Evolutionary conservation across 1,139 yeast species (phyloP).

Genomic region (Pichia sp.): DNA sequence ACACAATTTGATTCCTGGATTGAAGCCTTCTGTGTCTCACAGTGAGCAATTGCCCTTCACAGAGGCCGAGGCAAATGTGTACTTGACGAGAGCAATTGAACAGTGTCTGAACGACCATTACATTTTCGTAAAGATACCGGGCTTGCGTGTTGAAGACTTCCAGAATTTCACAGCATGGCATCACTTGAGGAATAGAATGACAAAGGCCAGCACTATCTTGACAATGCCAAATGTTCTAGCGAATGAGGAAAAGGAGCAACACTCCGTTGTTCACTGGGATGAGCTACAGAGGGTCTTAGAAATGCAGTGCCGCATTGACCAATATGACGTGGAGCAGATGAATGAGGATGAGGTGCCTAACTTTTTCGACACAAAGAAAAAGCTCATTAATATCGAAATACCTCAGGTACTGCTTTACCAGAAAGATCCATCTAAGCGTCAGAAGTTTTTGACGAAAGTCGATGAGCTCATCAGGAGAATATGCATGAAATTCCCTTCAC

Average conservation of each 20-base stretch:
- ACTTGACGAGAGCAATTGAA: slow-evolving; percentile 48
- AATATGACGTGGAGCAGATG: slow-evolving; percentile 37
- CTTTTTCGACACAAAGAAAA: slow-evolving; percentile 56
- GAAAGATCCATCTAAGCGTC: slow-evolving; percentile 28
- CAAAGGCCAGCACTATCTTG: slow-evolving; percentile 59
- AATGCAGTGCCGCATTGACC: slow-evolving; percentile 47
- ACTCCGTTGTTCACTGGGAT: slow-evolving; percentile 42
- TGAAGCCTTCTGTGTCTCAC: slow-evolving; percentile 33
- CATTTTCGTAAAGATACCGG: slow-evolving; percentile 66
- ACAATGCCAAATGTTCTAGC: slow-evolving; percentile 50
- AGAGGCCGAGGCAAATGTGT: slow-evolving; percentile 39
- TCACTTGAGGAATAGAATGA: slow-evolving; percentile 49
- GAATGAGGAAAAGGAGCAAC: not conserved
- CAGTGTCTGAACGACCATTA: slow-evolving; percentile 70
- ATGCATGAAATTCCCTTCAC: slow-evolving; percentile 63
- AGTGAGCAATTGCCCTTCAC: slow-evolving; percentile 35
- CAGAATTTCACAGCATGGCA: slow-evolving; percentile 46
- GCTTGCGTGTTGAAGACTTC: slow-evolving; percentile 55
- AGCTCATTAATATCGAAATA: slow-evolving; percentile 56
- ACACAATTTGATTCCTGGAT: slow-evolving; percentile 34
- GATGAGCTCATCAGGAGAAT: slow-evolving; percentile 50
- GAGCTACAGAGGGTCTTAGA: slow-evolving; percentile 41
- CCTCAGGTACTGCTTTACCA: slow-evolving; percentile 17
- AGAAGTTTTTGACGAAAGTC: slow-evolving; percentile 35
- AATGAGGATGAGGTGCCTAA: slow-evolving; percentile 43